Conservation (phyloP, 352 stramenopile genomes). For the Globisporangium nunn region DNA sequence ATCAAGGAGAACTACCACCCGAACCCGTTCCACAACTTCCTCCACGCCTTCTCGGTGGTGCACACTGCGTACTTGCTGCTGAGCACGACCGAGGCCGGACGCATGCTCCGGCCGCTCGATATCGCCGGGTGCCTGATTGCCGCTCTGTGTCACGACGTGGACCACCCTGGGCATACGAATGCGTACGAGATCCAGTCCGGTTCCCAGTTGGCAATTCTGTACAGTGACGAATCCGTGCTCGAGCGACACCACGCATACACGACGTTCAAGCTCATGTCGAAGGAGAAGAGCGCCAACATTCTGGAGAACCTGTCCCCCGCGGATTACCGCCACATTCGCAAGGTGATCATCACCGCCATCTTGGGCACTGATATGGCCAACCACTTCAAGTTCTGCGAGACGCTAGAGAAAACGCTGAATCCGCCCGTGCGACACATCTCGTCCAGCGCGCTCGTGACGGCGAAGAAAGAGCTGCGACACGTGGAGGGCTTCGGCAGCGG, state of each 20-base stretch:
- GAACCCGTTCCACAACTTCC: constrained; percentile 90
- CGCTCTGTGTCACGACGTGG: constrained; percentile 87
- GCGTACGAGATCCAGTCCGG: constrained; percentile 80
- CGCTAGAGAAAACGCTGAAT: constrained; percentile 63
- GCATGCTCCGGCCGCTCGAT: constrained; percentile 78
- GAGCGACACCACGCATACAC: constrained; percentile 86
- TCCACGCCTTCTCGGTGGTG: constrained; percentile 86
- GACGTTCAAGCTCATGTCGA: constrained; percentile 80
- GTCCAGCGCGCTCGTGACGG: constrained; percentile 24
- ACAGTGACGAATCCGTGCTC: constrained; percentile 87
- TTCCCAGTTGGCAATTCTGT: constrained; percentile 75
- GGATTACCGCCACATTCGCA: constrained; percentile 77
- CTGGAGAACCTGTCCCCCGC: constrained; percentile 61
- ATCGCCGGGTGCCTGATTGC: constrained; percentile 81
- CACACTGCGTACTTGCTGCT: constrained; percentile 83
- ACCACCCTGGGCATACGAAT: constrained; percentile 89
- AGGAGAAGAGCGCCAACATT: constrained; percentile 83
- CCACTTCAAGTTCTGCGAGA: constrained; percentile 84
- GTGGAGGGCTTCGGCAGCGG: neutral
- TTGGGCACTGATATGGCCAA: constrained; percentile 88
- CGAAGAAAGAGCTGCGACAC: constrained; percentile 21
- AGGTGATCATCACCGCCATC: constrained; percentile 86
- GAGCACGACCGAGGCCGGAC: constrained; percentile 51
- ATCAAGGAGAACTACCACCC: constrained; percentile 83
- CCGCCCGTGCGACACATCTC: constrained; percentile 47